Base-by-base conservation (phyloP, 2,329 filamentous ascomycete genomes). In the Lomentospora prolificans region DNA sequence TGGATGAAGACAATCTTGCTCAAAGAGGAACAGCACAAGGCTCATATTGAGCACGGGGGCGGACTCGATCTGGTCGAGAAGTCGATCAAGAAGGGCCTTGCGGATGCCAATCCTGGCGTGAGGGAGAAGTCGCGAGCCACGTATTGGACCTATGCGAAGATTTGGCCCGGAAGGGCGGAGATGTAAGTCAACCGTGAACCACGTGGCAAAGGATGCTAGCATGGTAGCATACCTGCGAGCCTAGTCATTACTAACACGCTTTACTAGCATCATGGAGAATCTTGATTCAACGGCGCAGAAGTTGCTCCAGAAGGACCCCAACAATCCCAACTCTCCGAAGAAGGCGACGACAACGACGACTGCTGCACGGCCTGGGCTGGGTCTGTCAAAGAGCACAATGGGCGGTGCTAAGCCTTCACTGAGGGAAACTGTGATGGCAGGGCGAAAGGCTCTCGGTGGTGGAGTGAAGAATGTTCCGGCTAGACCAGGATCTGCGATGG, bases 61-160 rank as follows among this genome's bases (percentile, higher is more conserved):
- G 89, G 90, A 3, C 71, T 95, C 19, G 90, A 96, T 10, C 65
- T 89, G 27, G 80, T 95, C 12, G 90, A 95, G 61, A 95, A 95
- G 69, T 89, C 87, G 61, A 82, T 99, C 65, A 90, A 87, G 68
- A 95, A 90, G 67, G 89, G 92, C 0, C 77, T 99, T n/a, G 78
- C 77, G 22, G 94, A 99, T 72, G 78, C 92, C 10, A 96, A 97
- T 64, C 90, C 91, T 6, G 87, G 86, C 28, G 92, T 97, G 50
- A 83, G 94, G 63, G 90, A 96, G 69, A 85, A 83, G 60, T 92
- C 88, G 77, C 83, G 94, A 62, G 80, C 82, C 36, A 89, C 90
- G 0, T 99, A 89, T 69, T 99, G 94, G 94, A 75, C 76, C 0
- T 96, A 91, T 67, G 82, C 84, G 58, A 75, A 75, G 31, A 77